Evolutionary conservation across 345 rosid genomes (phyloP).

Genomic region (Heritiera fomes): DNA sequence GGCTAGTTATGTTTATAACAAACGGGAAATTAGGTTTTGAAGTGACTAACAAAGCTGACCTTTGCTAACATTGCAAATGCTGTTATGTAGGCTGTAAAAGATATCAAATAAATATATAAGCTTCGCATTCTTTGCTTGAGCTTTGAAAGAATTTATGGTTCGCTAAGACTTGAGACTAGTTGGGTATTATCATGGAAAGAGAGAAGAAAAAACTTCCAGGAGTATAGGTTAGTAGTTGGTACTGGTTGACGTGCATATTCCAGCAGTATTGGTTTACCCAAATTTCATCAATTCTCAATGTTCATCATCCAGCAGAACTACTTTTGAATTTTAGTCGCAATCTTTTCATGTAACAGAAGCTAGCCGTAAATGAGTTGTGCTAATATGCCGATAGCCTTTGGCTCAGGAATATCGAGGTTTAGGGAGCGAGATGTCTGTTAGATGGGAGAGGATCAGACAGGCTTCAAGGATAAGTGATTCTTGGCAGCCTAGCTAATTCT

Average conservation of each 20-base stretch:
- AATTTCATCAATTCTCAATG: background rate
- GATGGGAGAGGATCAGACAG: background rate
- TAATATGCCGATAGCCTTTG: background rate
- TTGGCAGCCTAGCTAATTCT: background rate
- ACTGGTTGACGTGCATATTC: background rate
- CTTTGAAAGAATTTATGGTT: slow-evolving; percentile 11
- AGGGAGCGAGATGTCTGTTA: too few relatives aligned
- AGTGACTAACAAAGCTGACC: background rate
- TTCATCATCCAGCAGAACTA: background rate
- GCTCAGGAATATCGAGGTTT: background rate
- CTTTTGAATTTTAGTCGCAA: background rate
- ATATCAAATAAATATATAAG: background rate
- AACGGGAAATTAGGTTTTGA: too few relatives aligned
- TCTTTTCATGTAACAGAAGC: background rate
- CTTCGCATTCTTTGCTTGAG: slow-evolving; percentile 8
- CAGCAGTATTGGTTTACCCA: background rate
- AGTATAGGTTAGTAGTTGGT: background rate
- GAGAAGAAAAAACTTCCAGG: too few relatives aligned
- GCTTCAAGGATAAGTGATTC: background rate
- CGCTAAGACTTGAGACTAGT: background rate
- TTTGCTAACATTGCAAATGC: background rate
- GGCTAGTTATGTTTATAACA: background rate
- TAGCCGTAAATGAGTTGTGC: background rate
- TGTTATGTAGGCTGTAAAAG: background rate
- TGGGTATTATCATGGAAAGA: background rate